Percentiles rank a stretch among this genome's conserved stretches.
These are phyloP conservation scores for Sisymbrium irio DNA, from an alignment of 345 rosid species.

Conservation along the genomic window DNA sequence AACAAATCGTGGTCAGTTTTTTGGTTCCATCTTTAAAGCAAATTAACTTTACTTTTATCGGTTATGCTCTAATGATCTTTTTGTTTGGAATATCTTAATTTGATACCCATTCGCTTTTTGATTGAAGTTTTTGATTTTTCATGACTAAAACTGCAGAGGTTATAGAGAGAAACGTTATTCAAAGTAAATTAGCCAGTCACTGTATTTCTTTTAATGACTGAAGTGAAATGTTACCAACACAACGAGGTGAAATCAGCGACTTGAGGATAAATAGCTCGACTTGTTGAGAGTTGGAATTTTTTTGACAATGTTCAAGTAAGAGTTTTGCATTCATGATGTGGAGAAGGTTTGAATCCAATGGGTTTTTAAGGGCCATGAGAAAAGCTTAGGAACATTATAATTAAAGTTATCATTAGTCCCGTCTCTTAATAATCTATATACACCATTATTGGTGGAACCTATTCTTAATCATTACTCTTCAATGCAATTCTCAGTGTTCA, in stretches of 20 bases:
- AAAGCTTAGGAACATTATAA: constrained; percentile 7
- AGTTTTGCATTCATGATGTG: neutral
- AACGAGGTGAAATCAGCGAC: neutral
- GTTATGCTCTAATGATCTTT: constrained; percentile 13
- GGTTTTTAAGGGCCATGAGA: neutral
- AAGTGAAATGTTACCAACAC: constrained; percentile 13
- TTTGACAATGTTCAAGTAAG: neutral
- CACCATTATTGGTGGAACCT: constrained; percentile 22
- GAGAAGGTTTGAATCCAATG: neutral
- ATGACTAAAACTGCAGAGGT: neutral
- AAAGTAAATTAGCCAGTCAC: neutral
- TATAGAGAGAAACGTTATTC: neutral
- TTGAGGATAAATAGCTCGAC: neutral
- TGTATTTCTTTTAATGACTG: neutral
- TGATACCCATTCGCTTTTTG: constrained; percentile 7
- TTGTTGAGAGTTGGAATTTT: neutral
- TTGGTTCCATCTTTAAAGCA: constrained; percentile 10
- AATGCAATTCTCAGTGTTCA: constrained; percentile 19
- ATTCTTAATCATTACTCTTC: constrained; percentile 22
- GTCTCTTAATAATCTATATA: neutral
- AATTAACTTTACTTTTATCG: constrained; percentile 8
- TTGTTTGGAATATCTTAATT: constrained; percentile 9
- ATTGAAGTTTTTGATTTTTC: neutral
- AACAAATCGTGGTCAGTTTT: constrained; percentile 2
- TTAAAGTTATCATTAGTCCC: neutral